Evolutionary conservation across 2,329 filamentous ascomycete genomes (phyloP), one percentile per base, ranked within the genome.

Genomic region (Colletotrichum abscissum): DNA sequence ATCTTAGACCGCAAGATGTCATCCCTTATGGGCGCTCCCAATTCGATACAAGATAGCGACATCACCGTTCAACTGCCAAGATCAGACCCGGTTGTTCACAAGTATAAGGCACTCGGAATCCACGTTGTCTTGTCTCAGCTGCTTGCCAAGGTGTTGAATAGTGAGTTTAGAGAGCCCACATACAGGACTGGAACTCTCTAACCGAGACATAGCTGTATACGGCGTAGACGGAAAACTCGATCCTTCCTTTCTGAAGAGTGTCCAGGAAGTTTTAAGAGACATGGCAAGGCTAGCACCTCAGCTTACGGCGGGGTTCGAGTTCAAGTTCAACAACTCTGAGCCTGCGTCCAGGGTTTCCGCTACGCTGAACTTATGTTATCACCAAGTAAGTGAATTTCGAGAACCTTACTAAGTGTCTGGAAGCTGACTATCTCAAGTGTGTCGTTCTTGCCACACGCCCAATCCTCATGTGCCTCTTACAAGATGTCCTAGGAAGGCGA

Each of bases 1-100:
- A 70, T 70, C 33, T 56, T 73, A 12, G 71, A 73, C n/a, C 60
- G 62, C 26, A 73, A 70, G 9, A 54, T 70, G 3, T 67, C 67
- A 6, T 73, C 57, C 8, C 12, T 70, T 8, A 71, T 71, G 62
- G 71, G 62, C 3, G 49, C 62, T 1, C 67, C 66, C 7, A 73
- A 59, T 30, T 69, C 63, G 5, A 73, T 73, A 4, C 57, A 66
- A 14, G 57, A 71, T 30, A 38, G 52, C 38, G 67, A 69, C 6
- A 63, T 63, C 2, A 67, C 67, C 4, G 54, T 71, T 11, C 12
- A 38, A 6, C 24, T 74, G 8, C 72, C 63, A 5, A 59, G 52
- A 12, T 38, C 63, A 24, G 49, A 74, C 12, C 58, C 59, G 4
- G 12, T 22, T 1, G 16, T 54, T 3, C 38, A 72, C 1, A 71